phyloP scores from a whole-genome alignment of 257 asterid species.

The Misopates orontium region DNA sequence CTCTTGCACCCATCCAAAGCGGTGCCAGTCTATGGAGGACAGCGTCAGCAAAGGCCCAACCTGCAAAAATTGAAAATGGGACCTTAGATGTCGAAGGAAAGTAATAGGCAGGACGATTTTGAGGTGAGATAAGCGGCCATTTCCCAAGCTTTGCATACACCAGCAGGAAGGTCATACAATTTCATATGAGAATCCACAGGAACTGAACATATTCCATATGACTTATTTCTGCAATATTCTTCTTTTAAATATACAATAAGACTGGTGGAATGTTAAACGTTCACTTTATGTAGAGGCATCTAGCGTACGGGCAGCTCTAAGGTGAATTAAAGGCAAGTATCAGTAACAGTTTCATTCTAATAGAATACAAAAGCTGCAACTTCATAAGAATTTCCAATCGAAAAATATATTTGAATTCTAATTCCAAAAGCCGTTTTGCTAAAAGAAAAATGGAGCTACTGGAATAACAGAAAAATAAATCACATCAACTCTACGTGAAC shows the following conservation, averaged over 20 bases:
- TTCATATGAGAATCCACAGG: neutral
- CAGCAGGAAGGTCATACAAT: neutral
- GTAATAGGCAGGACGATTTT: neutral
- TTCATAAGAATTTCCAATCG: no score
- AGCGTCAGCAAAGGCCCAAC: slow-evolving; percentile 99
- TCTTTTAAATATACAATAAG: no score
- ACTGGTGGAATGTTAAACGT: no score
- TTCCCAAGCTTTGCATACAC: neutral
- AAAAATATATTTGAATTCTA: no score
- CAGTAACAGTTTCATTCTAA: no score
- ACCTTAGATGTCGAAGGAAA: slow-evolving; percentile 23
- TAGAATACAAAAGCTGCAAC: no score
- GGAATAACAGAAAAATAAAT: no score
- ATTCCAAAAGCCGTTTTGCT: no score
- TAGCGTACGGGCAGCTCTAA: neutral
- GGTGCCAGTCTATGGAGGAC: slow-evolving; percentile 96
- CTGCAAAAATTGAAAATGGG: slow-evolving; percentile 40
- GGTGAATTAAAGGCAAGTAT: no score
- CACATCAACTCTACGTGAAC: neutral
- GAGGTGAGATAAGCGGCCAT: neutral
- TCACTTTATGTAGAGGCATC: neutral
- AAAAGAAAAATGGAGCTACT: no score
- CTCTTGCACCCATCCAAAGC: slow-evolving; percentile 99
- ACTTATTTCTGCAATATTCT: neutral
- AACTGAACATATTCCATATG: neutral